Evolutionary conservation across 2,329 filamentous ascomycete genomes (phyloP), one percentile per base, ranked within the genome.

Genomic region (Aspergillus sp.): DNA sequence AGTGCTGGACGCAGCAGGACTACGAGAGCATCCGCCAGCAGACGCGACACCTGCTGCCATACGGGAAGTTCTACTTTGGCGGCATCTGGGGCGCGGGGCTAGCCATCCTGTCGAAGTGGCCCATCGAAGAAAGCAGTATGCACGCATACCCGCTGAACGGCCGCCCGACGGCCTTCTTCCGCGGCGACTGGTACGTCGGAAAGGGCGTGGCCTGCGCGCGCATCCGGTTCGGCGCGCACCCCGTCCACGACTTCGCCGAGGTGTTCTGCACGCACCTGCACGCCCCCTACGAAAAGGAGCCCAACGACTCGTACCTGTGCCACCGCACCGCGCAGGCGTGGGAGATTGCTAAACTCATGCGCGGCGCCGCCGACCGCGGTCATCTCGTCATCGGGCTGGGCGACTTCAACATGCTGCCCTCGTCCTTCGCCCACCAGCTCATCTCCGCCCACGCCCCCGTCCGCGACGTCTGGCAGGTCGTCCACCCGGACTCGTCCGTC

Each of bases 381-480:
- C 89, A 93, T 68, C 79, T 97, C 26, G 91, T 92, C 47, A 77
- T 97, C 41, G 92, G 86, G 5, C 76, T 96, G 49, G 94, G 94
- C 22, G 94, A 97, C 75, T 96, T 97, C 76, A 97, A 97, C 74
- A 95, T 96, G 88, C 78, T 90, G n/a, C 94, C 94, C 0, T 73
- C 87, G 38, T 95, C 90, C 22, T 83, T 96, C 56, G 87, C 89
- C 30, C 90, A 97, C 74, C 83, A 85, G 49, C 79, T 97, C 58
- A 86, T 99, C 60, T 89, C 87, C 52, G 83, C 85, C 3, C 86
- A 91, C 65, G 84, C 87, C 9, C 86, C 87, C 13, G 86, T 95
- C 24, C 82, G 81, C 42, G 94, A 99, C 68, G 84, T 85, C 19
- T 99, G 94, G 94, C 83, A 88, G 50, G 80, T 89, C 26, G 72